A percentile compares a stretch with the other conserved stretches of the same genome.
Conservation (phyloP, 495 filamentous ascomycete genomes). For the Aspergillus sclerotiicarbonarius region DNA sequence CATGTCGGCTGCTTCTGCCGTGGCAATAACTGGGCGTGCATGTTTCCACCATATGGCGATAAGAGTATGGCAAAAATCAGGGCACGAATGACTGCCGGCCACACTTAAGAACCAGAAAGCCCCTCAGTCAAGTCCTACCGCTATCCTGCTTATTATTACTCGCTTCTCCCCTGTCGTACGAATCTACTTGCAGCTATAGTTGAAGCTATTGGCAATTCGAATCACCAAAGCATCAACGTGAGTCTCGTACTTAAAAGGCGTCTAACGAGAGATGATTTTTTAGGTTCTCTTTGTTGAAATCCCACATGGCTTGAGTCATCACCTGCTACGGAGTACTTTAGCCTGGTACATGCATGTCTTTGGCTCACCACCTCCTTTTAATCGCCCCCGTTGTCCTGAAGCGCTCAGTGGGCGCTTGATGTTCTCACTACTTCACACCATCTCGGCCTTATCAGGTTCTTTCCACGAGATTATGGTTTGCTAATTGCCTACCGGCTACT, state of each 20-base stretch:
- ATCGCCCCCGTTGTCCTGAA: not conserved
- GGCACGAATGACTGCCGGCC: not conserved
- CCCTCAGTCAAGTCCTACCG: not conserved
- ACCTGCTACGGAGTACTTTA: not conserved
- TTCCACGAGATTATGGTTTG: not conserved
- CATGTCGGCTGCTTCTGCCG: constrained; percentile 3
- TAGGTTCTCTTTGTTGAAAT: not conserved
- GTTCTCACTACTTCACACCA: not conserved
- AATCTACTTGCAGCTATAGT: not conserved
- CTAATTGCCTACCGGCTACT: not conserved
- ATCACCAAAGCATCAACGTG: not conserved
- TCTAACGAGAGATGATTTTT: not conserved
- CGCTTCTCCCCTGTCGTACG: not conserved
- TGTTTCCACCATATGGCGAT: not conserved
- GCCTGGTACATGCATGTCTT: not conserved
- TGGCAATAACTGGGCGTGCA: constrained; percentile 6
- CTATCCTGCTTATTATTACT: not conserved
- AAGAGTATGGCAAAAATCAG: not conserved
- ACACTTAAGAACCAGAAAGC: not conserved
- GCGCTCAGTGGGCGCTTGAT: not conserved
- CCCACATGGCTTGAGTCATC: not conserved
- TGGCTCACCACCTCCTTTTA: not conserved
- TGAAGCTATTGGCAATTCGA: not conserved
- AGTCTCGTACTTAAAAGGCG: not conserved
- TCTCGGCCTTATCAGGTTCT: not conserved